Evolutionary conservation across 345 rosid genomes (phyloP).

Genomic region (Laguncularia racemosa): DNA sequence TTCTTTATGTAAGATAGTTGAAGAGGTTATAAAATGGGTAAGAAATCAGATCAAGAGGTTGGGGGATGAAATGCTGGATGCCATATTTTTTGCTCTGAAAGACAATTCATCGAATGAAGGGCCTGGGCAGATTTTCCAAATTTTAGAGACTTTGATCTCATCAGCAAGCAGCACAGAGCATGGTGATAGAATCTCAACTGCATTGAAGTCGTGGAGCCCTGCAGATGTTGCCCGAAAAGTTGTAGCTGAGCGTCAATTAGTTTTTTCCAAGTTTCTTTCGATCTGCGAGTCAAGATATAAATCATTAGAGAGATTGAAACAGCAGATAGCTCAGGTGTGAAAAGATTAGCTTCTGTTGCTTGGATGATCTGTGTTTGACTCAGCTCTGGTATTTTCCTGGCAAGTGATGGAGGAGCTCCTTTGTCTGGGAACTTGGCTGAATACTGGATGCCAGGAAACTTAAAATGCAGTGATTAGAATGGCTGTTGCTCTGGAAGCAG

Average conservation of each 20-base stretch:
- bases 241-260: slow-evolving; percentile 29
- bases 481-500: no score
- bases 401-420: no score
- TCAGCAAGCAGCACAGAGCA: slow-evolving; percentile 38
- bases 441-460: no score
- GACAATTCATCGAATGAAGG: slow-evolving; percentile 37
- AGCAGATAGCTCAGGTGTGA: slow-evolving; percentile 52
- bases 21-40: slow-evolving; percentile 51
- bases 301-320: slow-evolving; percentile 42
- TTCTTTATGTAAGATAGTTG: slow-evolving; percentile 29
- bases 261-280: slow-evolving; percentile 39
- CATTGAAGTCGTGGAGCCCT: slow-evolving; percentile 57
- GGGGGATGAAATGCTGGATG: slow-evolving; percentile 55
- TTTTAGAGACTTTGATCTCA: slow-evolving; percentile 34
- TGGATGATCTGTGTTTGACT: not conserved
- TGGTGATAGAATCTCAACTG: slow-evolving; percentile 49
- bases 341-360: slow-evolving; percentile 3
- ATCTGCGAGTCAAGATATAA: slow-evolving; percentile 64
- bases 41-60: slow-evolving; percentile 31
- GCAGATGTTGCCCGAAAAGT: slow-evolving; percentile 51
- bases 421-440: no score
- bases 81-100: slow-evolving; percentile 33
- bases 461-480: no score
- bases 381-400: no score
- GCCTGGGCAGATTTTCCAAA: slow-evolving; percentile 59